These are phyloP conservation scores for Rhodotorula sp. DNA, from an alignment of 1,284 basidiomycete genomes.

Conservation along the genomic window DNA sequence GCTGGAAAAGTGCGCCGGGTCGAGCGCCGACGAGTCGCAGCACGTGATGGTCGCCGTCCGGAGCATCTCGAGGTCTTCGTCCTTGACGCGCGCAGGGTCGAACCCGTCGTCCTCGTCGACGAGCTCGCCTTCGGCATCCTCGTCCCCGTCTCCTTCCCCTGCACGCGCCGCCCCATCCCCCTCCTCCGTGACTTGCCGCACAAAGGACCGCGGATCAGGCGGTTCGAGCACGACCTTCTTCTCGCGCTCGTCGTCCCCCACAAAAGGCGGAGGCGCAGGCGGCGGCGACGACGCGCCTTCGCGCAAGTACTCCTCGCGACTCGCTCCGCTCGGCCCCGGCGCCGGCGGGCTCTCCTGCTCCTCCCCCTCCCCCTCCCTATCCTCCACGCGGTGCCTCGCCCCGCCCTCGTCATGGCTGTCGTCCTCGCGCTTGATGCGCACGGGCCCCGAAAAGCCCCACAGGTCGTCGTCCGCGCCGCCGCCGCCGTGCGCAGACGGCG, in stretches of 20 bases:
- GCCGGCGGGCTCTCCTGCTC: background rate
- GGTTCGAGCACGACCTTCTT: background rate
- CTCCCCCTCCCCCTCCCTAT: background rate
- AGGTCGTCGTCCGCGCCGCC: background rate
- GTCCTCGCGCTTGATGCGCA: no score
- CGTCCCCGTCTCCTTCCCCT: background rate
- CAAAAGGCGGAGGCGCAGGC: background rate
- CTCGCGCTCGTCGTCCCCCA: no score
- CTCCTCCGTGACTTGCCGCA: background rate
- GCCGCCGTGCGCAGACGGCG: conserved; percentile 1
- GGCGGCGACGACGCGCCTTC: background rate
- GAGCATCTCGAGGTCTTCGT: conserved; percentile 17
- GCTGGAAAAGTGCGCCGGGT: background rate
- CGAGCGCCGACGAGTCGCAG: conserved; percentile 5
- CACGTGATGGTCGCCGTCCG: conserved; percentile 21
- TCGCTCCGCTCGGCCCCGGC: background rate
- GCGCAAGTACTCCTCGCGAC: background rate
- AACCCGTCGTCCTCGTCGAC: background rate
- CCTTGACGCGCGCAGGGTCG: background rate
- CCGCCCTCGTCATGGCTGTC: background rate
- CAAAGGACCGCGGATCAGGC: background rate
- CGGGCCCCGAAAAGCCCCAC: no score
- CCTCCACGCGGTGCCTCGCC: background rate
- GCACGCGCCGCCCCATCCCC: background rate
- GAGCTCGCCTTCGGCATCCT: background rate